Percentiles rank a stretch among this genome's conserved stretches.
Conservation (phyloP, 1,284 basidiomycete genomes). For the Gastroboletus turbinatus region DNA sequence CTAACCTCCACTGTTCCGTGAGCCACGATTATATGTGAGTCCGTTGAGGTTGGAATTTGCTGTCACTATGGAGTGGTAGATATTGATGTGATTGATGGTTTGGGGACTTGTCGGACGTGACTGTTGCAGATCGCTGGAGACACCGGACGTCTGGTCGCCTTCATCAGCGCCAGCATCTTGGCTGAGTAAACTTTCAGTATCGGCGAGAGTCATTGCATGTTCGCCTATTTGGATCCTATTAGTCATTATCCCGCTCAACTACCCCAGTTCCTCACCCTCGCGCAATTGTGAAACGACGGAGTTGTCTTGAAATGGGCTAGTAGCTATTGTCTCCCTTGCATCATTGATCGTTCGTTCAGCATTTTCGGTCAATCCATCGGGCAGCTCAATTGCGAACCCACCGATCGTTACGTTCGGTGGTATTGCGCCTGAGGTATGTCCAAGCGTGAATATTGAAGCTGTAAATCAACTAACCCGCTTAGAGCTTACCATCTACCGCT, state of each 20-base stretch:
- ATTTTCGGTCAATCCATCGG: neutral
- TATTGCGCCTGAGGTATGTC: neutral
- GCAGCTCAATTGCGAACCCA: neutral
- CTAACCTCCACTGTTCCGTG: constrained; percentile 9
- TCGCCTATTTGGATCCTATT: constrained; percentile 9
- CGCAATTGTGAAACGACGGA: constrained; percentile 1
- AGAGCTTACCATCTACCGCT: neutral
- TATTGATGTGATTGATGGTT: neutral
- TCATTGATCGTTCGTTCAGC: constrained; percentile 1
- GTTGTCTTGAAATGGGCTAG: constrained; percentile 7
- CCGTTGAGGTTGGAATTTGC: constrained; percentile 1
- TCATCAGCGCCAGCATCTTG: neutral
- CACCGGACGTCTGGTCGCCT: neutral
- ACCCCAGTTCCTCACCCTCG: constrained; percentile 8
- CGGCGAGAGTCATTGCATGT: constrained; percentile 2
- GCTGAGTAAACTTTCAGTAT: constrained; percentile 4
- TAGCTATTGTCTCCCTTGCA: constrained; percentile 2
- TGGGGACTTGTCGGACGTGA: constrained; percentile 3
- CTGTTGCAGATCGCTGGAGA: neutral
- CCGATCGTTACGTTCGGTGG: neutral
- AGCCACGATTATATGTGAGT: neutral
- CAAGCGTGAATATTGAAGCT: neutral
- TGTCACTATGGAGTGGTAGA: constrained; percentile 8
- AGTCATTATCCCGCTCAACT: neutral
- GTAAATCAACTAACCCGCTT: neutral